Evolutionary conservation across 805 yeast genomes (phyloP).

Genomic region (Metschnikowia vanudenii): DNA sequence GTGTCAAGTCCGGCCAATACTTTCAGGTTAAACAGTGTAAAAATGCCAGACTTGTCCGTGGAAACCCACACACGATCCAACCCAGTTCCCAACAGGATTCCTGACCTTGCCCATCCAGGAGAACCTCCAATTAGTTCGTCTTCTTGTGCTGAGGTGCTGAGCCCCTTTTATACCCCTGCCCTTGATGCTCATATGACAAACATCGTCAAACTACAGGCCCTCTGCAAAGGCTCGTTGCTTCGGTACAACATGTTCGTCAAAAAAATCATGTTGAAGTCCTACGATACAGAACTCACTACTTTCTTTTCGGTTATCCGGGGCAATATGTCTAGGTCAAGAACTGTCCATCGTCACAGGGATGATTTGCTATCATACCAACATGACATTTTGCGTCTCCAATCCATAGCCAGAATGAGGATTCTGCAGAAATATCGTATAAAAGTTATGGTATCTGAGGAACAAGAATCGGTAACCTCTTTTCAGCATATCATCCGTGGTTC

Average conservation of each 20-base stretch:
- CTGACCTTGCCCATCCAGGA: too few relatives aligned
- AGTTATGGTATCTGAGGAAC: neutral
- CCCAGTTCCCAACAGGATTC: neutral
- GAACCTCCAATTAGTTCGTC: too few relatives aligned
- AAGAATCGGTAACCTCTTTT: constrained; percentile 1
- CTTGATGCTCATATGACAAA: constrained; percentile 13
- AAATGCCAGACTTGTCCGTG: constrained; percentile 10
- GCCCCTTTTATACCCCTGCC: constrained; percentile 1
- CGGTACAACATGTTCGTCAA: constrained; percentile 65
- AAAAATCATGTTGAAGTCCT: constrained; percentile 58
- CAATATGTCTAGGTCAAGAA: constrained; percentile 29
- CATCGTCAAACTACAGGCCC: constrained; percentile 61
- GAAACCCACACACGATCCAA: too few relatives aligned
- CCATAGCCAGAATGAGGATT: constrained; percentile 33
- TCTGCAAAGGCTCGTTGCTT: constrained; percentile 64
- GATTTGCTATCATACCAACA: constrained; percentile 28
- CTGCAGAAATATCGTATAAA: constrained; percentile 1
- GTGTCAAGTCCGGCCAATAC: neutral
- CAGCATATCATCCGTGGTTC: constrained; percentile 11
- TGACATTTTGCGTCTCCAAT: constrained; percentile 40
- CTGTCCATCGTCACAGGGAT: constrained; percentile 36
- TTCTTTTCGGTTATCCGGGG: constrained; percentile 58
- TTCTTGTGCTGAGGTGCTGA: neutral
- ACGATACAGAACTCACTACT: constrained; percentile 47
- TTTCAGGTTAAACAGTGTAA: constrained; percentile 6